Conservation (phyloP, 2,329 filamentous ascomycete species). For the Dichotomopilus funicola region DNA sequence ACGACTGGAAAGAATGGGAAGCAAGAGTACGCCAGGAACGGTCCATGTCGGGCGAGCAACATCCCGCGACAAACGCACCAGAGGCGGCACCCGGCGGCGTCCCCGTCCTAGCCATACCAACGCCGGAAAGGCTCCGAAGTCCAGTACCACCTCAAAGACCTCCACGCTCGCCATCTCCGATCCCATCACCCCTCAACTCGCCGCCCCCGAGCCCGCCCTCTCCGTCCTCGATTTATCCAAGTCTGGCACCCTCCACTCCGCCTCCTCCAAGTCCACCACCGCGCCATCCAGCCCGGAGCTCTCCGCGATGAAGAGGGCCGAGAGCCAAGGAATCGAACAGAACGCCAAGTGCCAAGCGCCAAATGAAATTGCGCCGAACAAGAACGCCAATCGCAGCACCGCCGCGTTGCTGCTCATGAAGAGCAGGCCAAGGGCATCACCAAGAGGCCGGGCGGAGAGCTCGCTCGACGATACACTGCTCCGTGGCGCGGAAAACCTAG, state of each 20-base stretch:
- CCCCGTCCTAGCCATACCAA: slow-evolving; percentile 15
- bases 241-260: background rate
- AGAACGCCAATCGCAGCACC: too few relatives aligned
- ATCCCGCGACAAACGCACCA: slow-evolving; percentile 19
- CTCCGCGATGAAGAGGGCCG: too few relatives aligned
- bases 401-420: too few relatives aligned
- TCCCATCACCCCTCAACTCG: background rate
- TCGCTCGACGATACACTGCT: too few relatives aligned
- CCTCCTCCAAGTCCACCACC: too few relatives aligned
- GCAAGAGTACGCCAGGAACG: slow-evolving; percentile 25
- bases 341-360: too few relatives aligned
- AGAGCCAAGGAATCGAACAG: too few relatives aligned
- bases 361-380: too few relatives aligned
- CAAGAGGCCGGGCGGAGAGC: too few relatives aligned
- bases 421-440: too few relatives aligned
- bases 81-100: background rate
- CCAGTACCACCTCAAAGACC: background rate
- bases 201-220: background rate
- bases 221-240: background rate
- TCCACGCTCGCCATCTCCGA: background rate
- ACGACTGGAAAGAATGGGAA: slow-evolving; percentile 36
- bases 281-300: too few relatives aligned
- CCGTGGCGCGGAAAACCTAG: too few relatives aligned
- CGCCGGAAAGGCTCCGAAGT: slow-evolving; percentile 16
- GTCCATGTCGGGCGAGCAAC: slow-evolving; percentile 18